Evolutionary conservation across 257 asterid genomes (phyloP).

Genomic region (Capsicum rhomboideum): DNA sequence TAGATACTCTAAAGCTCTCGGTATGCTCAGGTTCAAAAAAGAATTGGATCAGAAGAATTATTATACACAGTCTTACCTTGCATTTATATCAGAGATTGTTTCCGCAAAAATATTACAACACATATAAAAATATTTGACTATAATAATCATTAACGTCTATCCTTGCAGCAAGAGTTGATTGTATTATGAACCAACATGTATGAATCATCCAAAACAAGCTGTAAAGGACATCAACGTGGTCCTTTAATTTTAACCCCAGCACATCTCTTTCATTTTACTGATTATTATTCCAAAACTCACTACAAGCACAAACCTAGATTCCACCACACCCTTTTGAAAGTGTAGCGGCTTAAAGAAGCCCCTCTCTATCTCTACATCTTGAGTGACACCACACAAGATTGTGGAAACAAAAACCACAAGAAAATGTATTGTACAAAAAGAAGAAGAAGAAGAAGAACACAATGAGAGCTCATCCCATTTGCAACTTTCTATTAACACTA

Average conservation of each 20-base stretch:
- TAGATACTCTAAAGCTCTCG: no score
- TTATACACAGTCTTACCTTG: no score
- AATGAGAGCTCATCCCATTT: conserved; percentile 18
- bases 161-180: no score
- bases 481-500: conserved; percentile 21
- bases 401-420: background rate
- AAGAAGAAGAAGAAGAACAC: background rate
- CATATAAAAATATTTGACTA: no score
- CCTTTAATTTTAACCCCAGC: background rate
- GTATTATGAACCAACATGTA: background rate
- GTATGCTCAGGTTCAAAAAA: no score
- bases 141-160: no score
- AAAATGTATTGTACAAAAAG: background rate
- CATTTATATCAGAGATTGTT: no score
- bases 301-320: background rate
- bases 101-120: no score
- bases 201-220: background rate
- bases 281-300: background rate
- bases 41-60: no score
- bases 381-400: background rate
- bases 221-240: background rate
- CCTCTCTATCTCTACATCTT: background rate
- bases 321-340: background rate
- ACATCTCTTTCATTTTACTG: background rate
- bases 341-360: background rate